Evolutionary conservation across 257 asterid species (phyloP).

Genomic region (Paraleonurus japonicus): DNA sequence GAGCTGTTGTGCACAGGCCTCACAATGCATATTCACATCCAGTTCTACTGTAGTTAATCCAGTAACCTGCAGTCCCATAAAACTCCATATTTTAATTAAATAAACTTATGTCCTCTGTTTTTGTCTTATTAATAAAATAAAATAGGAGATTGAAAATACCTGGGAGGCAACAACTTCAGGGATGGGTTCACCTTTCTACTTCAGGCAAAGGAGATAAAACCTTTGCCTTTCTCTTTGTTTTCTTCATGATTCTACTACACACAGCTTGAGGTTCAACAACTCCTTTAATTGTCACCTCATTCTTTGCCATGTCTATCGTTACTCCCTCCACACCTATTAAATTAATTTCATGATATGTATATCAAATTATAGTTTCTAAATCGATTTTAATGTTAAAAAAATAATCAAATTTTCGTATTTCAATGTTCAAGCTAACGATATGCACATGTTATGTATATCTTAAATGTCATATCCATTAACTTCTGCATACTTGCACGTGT

Average conservation of each 20-base stretch:
- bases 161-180: slow-evolving; percentile 79
- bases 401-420: too few relatives aligned
- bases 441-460: too few relatives aligned
- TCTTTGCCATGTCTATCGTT: slow-evolving; percentile 51
- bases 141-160: slow-evolving; percentile 31
- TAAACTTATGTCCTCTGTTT: not conserved
- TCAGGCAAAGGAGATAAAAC: slow-evolving; percentile 70
- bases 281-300: slow-evolving; percentile 78
- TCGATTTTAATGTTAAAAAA: too few relatives aligned
- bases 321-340: slow-evolving; percentile 76
- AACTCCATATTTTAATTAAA: not conserved
- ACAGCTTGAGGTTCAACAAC: slow-evolving; percentile 74
- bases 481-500: too few relatives aligned
- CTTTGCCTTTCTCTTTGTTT: slow-evolving; percentile 56
- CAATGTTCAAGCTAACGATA: not conserved
- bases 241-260: slow-evolving; percentile 61
- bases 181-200: slow-evolving; percentile 65
- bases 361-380: too few relatives aligned
- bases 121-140: too few relatives aligned
- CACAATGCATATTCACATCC: slow-evolving; percentile 85
- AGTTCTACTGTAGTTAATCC: slow-evolving; percentile 62
- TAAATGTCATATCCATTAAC: too few relatives aligned
- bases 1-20: slow-evolving; percentile 82
- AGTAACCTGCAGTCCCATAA: slow-evolving; percentile 44
- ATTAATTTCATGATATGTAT: too few relatives aligned